phyloP scores from a whole-genome alignment of 805 yeast genomes.

The Candida sakaeoensis region DNA sequence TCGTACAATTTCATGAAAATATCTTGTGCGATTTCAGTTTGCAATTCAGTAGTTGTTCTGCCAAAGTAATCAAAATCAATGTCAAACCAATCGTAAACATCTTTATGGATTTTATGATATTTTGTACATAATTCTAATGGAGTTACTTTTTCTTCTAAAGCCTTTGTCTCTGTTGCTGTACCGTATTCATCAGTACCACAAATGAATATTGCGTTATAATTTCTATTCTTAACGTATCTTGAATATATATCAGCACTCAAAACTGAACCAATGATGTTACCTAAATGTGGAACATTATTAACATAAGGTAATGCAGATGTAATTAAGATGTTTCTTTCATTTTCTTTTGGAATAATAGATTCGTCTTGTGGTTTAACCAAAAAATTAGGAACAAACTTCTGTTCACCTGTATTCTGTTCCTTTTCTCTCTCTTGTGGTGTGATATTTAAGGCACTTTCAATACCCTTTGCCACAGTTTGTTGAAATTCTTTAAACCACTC shows the following conservation, averaged over 20 bases:
- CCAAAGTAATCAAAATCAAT: conserved; percentile 94
- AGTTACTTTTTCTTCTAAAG: conserved; percentile 85
- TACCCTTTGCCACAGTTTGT: conserved; percentile 40
- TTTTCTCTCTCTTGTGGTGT: conserved; percentile 41
- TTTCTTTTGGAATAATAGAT: conserved; percentile 54
- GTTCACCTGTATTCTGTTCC: conserved; percentile 39
- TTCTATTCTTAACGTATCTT: conserved; percentile 84
- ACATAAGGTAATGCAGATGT: conserved; percentile 98
- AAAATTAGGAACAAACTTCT: conserved; percentile 28
- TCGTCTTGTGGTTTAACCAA: conserved; percentile 27
- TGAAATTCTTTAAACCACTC: conserved; percentile 45
- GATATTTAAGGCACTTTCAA: conserved; percentile 43
- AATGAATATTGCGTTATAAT: conserved; percentile 77
- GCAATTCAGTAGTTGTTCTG: conserved; percentile 87
- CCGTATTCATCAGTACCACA: conserved; percentile 99
- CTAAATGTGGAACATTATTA: conserved; percentile 97
- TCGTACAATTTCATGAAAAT: conserved; percentile 73
- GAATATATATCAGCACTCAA: conserved; percentile 91
- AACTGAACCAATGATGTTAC: conserved; percentile 94
- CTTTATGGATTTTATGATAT: conserved; percentile 79
- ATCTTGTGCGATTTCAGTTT: conserved; percentile 94
- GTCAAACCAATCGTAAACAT: conserved; percentile 95
- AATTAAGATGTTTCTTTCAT: conserved; percentile 77
- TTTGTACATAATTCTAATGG: conserved; percentile 90
- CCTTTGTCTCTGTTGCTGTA: conserved; percentile 98